Evolutionary conservation across 768 basidiomycete genomes (phyloP).

Genomic region (Trametes sanguinea): DNA sequence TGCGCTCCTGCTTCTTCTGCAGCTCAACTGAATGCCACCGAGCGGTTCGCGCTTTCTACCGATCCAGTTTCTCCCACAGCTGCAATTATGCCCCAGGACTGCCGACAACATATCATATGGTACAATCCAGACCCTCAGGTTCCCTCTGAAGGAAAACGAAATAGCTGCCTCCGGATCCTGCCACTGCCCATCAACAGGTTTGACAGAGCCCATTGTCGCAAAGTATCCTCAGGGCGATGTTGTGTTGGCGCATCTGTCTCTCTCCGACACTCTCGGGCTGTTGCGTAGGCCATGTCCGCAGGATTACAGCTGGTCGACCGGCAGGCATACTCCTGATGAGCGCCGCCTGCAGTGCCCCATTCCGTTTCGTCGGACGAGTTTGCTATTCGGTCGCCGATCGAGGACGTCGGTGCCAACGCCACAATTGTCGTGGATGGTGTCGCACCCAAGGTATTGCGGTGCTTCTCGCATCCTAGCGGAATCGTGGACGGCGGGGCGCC

Average conservation of each 20-base stretch:
- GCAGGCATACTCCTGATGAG: background rate
- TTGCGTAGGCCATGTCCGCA: background rate
- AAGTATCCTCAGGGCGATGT: background rate
- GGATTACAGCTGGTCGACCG: background rate
- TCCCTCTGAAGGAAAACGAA: no score
- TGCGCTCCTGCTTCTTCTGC: background rate
- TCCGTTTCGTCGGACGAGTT: background rate
- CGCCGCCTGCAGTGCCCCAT: background rate
- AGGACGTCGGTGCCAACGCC: background rate
- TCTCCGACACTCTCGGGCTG: background rate
- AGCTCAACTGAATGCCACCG: background rate
- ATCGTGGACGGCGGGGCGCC: background rate
- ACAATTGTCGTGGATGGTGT: background rate
- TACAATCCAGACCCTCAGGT: background rate
- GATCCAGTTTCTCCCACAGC: background rate
- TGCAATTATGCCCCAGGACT: background rate
- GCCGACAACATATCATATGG: background rate
- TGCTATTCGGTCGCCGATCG: background rate
- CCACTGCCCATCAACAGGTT: no score
- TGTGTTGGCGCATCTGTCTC: no score
- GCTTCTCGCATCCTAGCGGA: background rate
- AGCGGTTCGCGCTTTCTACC: background rate
- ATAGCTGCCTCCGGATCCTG: no score
- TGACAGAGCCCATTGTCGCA: background rate
- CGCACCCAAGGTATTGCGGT: background rate